Percentiles rank a stretch among this genome's conserved stretches.
Evolutionary conservation across 148 eudicot species (phyloP).

Genomic region (Camellia granthamiana): DNA sequence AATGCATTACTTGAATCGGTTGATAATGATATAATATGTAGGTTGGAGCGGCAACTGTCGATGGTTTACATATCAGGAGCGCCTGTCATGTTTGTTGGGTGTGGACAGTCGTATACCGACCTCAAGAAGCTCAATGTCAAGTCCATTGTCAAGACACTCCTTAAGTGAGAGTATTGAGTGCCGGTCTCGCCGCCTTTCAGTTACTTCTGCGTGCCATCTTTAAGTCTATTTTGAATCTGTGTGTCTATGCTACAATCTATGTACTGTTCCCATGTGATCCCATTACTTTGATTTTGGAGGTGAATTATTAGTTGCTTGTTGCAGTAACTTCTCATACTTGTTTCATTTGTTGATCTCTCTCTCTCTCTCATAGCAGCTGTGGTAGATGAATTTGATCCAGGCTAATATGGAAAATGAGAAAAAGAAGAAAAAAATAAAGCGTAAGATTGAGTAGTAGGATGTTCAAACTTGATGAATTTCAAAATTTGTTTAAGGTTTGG

Average conservation of each 20-base stretch:
- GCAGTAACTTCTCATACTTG: too few relatives aligned
- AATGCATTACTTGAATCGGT: neutral
- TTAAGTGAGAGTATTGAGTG: constrained; percentile 44
- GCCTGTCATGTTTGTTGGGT: constrained; percentile 97
- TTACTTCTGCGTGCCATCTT: neutral
- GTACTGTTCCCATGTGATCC: constrained; percentile 8
- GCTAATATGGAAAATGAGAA: too few relatives aligned
- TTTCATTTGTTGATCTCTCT: too few relatives aligned
- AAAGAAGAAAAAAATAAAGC: too few relatives aligned
- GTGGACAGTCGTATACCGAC: constrained; percentile 92
- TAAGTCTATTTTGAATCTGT: neutral
- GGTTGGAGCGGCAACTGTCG: constrained; percentile 96
- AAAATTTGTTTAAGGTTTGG: too few relatives aligned
- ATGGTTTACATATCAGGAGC: constrained; percentile 95
- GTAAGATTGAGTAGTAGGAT: too few relatives aligned
- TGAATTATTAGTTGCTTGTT: constrained; percentile 11
- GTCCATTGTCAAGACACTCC: constrained; percentile 89
- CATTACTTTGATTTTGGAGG: constrained; percentile 6
- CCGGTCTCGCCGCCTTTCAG: neutral
- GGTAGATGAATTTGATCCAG: too few relatives aligned
- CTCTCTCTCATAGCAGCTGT: too few relatives aligned
- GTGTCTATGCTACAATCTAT: constrained; percentile 10
- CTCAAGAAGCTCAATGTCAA: constrained; percentile 91
- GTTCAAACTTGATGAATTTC: too few relatives aligned
- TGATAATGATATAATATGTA: constrained; percentile 17